These are phyloP conservation scores for Pelargonium myrrhifolium DNA, from an alignment of 441 rosid species.

Conservation along the genomic window DNA sequence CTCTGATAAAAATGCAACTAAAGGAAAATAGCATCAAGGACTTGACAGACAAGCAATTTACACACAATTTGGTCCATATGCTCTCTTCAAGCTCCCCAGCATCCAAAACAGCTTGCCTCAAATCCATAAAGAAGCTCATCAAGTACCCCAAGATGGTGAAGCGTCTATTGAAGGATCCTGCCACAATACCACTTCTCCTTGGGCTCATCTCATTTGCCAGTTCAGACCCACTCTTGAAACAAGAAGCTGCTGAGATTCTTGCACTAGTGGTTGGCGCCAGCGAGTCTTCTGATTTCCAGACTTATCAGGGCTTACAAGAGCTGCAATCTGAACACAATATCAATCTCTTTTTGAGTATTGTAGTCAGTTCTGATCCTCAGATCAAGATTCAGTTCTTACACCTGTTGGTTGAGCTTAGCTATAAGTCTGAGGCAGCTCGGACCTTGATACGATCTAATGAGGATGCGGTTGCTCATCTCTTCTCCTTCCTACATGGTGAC, in stretches of 20 bases:
- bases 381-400: conserved; percentile 35
- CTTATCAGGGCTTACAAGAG: conserved; percentile 36
- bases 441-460: conserved; percentile 24
- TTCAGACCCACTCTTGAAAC: conserved; percentile 30
- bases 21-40: conserved; percentile 27
- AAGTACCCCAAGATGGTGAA: conserved; percentile 29
- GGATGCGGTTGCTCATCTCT: conserved; percentile 30
- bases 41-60: conserved; percentile 34
- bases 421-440: conserved; percentile 32
- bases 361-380: conserved; percentile 24
- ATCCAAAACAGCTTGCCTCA: conserved; percentile 35
- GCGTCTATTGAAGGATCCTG: conserved; percentile 30
- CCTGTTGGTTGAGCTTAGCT: conserved; percentile 38
- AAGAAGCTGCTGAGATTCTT: conserved; percentile 43
- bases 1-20: conserved; percentile 36
- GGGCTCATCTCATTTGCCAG: conserved; percentile 27
- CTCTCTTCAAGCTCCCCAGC: conserved; percentile 37
- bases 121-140: conserved; percentile 38
- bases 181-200: conserved; percentile 32
- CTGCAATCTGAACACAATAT: conserved; percentile 41
- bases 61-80: conserved; percentile 35
- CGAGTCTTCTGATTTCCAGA: conserved; percentile 27
- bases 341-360: conserved; percentile 30
- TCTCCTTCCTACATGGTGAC: conserved; percentile 29
- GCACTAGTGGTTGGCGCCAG: conserved; percentile 31